A percentile compares a stretch with the other conserved stretches of the same genome.
phyloP scores from a whole-genome alignment of 176 grass and related monocot genomes.

The Paspalum notatum region DNA sequence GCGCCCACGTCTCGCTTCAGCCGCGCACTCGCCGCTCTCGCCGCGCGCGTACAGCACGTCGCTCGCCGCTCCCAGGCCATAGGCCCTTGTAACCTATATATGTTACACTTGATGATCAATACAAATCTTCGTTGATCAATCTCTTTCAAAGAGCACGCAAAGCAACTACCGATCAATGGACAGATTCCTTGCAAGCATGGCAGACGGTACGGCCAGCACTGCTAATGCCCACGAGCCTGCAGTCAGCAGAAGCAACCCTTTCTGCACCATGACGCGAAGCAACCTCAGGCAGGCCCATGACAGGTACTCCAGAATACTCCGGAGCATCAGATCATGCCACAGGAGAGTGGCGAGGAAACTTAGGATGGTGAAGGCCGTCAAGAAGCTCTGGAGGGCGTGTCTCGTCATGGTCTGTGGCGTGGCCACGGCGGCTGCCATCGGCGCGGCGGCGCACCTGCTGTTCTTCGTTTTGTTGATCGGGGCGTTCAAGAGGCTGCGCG shows the following conservation, averaged over 20 bases:
- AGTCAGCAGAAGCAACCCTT: slow-evolving; percentile 40
- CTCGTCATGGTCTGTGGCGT: slow-evolving; percentile 19
- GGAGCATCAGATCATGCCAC: slow-evolving; percentile 36
- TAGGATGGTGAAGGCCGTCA: slow-evolving; percentile 18
- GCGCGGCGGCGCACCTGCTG: slow-evolving; percentile 28
- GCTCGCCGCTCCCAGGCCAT: too few relatives aligned
- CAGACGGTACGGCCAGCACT: background rate
- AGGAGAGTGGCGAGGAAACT: slow-evolving; percentile 48
- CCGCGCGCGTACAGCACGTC: too few relatives aligned
- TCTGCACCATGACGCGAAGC: slow-evolving; percentile 38
- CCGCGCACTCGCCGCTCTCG: too few relatives aligned
- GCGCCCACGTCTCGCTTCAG: too few relatives aligned
- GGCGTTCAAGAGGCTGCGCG: slow-evolving; percentile 43
- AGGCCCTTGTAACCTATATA: too few relatives aligned
- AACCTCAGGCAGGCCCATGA: slow-evolving; percentile 52
- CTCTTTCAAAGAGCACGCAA: slow-evolving; percentile 31
- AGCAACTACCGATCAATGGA: slow-evolving; percentile 53
- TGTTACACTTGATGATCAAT: too few relatives aligned
- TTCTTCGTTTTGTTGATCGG: slow-evolving; percentile 45
- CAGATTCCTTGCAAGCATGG: slow-evolving; percentile 45
- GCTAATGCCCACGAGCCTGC: background rate
- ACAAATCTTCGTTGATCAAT: too few relatives aligned
- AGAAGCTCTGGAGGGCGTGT: slow-evolving; percentile 25
- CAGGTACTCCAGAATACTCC: slow-evolving; percentile 38
- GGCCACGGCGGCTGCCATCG: background rate